These are phyloP conservation scores for Atractiella rhizophila DNA, from an alignment of 768 basidiomycete species.

Conservation along the genomic window DNA sequence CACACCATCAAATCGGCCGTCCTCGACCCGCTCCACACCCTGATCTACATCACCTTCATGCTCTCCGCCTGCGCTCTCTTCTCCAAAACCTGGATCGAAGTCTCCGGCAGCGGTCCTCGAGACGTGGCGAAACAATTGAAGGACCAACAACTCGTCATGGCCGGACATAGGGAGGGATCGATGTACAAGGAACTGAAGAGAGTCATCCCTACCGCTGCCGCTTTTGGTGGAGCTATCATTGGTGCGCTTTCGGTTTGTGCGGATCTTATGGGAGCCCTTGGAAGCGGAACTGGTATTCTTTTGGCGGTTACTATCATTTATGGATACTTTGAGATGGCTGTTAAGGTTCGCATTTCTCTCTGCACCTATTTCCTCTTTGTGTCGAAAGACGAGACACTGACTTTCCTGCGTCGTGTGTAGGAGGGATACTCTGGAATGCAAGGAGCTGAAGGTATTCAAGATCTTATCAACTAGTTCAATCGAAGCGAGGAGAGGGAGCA, in stretches of 20 bases:
- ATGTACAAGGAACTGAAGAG: constrained; percentile 99
- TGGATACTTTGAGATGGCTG: constrained; percentile 8
- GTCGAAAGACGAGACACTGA: too few relatives aligned
- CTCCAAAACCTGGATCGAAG: constrained; percentile 99
- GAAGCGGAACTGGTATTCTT: constrained; percentile 66
- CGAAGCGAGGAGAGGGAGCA: too few relatives aligned
- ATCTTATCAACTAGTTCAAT: too few relatives aligned
- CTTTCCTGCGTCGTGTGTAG: too few relatives aligned
- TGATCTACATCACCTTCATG: constrained; percentile 74
- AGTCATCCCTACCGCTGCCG: constrained; percentile 89
- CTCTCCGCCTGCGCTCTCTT: constrained; percentile 83
- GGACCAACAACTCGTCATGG: constrained; percentile 78
- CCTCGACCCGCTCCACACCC: constrained; percentile 78
- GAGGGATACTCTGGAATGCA: too few relatives aligned
- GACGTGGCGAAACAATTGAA: constrained; percentile 96
- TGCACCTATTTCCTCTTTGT: too few relatives aligned
- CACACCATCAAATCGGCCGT: constrained; percentile 68
- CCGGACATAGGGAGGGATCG: constrained; percentile 72
- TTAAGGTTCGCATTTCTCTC: too few relatives aligned
- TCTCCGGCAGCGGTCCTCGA: constrained; percentile 79
- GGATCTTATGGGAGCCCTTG: constrained; percentile 85
- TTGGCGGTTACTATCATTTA: constrained; percentile 98
- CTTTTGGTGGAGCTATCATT: constrained; percentile 89
- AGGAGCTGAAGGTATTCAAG: too few relatives aligned
- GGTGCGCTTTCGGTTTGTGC: constrained; percentile 73